Evolutionary conservation across 1,139 yeast species (phyloP).

Genomic region (Candida anutae): DNA sequence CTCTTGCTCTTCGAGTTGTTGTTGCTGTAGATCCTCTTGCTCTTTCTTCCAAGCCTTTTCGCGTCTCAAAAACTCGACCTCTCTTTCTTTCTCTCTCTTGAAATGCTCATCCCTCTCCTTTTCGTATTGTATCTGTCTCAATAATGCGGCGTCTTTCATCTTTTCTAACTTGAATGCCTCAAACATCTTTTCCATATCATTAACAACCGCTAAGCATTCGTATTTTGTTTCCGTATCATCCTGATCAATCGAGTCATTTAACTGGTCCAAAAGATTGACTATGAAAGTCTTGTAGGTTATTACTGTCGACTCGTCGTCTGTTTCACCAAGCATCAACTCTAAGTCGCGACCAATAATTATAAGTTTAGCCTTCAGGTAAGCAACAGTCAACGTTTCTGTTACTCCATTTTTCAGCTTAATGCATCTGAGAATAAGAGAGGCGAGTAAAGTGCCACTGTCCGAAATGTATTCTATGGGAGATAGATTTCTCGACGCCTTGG

Average conservation of each 20-base stretch:
- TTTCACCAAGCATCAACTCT: slow-evolving; percentile 29
- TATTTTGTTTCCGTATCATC: slow-evolving; percentile 45
- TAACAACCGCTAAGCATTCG: slow-evolving; percentile 54
- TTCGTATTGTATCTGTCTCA: slow-evolving; percentile 1
- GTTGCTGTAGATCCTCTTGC: not conserved
- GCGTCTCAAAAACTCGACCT: not conserved
- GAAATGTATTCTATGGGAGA: slow-evolving; percentile 42
- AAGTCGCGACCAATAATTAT: slow-evolving; percentile 49
- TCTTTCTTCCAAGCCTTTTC: not conserved
- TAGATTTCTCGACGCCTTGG: slow-evolving; percentile 33
- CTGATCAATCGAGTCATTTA: slow-evolving; percentile 40
- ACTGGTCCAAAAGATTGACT: slow-evolving; percentile 41
- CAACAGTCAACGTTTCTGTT: slow-evolving; percentile 43
- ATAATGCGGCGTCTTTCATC: slow-evolving; percentile 12
- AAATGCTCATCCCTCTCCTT: not conserved
- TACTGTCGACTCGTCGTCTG: slow-evolving; percentile 25
- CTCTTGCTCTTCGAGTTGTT: not conserved
- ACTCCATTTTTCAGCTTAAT: slow-evolving; percentile 42
- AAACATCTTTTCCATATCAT: slow-evolving; percentile 58
- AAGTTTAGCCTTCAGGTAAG: slow-evolving; percentile 49
- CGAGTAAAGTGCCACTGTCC: slow-evolving; percentile 52
- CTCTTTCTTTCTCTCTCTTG: not conserved
- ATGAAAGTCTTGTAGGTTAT: slow-evolving; percentile 46
- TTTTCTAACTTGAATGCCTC: slow-evolving; percentile 38
- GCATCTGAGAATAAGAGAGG: slow-evolving; percentile 41